These are phyloP conservation scores for Sesbania bispinosa DNA, from an alignment of 306 rosid genomes.

Conservation along the genomic window DNA sequence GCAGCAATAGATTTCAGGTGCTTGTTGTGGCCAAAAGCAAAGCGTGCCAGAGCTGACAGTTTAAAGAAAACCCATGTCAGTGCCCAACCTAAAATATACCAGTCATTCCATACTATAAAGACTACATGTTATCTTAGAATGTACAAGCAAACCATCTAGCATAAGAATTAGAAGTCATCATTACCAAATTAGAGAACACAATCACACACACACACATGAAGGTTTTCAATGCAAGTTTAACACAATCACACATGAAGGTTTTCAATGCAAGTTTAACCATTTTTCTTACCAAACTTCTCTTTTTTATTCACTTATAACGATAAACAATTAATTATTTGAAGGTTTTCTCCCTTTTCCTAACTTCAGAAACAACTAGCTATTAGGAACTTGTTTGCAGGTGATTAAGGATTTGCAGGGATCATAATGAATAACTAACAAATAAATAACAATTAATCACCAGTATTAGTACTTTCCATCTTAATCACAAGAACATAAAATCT, in stretches of 20 bases:
- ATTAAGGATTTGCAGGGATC: background rate
- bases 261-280: background rate
- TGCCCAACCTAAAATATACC: background rate
- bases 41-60: constrained; percentile 77
- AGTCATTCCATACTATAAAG: background rate
- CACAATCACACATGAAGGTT: background rate
- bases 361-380: background rate
- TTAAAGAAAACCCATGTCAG: background rate
- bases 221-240: constrained; percentile 10
- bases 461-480: background rate
- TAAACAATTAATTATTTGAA: background rate
- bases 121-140: background rate
- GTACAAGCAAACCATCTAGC: background rate
- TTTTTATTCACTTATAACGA: background rate
- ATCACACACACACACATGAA: background rate
- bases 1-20: constrained; percentile 92
- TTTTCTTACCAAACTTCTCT: background rate
- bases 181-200: background rate
- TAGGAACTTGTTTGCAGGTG: background rate
- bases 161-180: background rate
- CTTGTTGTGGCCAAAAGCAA: constrained; percentile 96
- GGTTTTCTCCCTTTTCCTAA: background rate
- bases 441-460: background rate
- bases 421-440: background rate
- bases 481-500: background rate